Evolutionary conservation across 352 stramenopile genomes (phyloP).

Genomic region (Globisporangium ultimum): DNA sequence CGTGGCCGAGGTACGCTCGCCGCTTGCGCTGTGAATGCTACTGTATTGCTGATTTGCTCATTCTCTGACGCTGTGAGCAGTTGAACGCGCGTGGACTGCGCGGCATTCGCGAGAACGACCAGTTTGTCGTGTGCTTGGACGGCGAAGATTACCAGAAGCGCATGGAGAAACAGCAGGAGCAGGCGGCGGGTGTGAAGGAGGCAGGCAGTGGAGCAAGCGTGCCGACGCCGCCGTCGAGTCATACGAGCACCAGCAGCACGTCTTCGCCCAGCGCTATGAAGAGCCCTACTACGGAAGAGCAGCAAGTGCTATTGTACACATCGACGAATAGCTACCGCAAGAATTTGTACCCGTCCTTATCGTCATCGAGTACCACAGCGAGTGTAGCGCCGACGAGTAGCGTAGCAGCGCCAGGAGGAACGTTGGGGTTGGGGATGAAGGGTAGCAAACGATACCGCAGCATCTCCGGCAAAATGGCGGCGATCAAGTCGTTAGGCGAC

Average conservation of each 20-base stretch:
- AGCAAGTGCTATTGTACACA: neutral
- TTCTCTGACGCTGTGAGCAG: slow-evolving; percentile 9
- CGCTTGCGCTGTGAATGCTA: slow-evolving; percentile 9
- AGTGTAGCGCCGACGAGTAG: slow-evolving; percentile 18
- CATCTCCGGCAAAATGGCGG: slow-evolving; percentile 79
- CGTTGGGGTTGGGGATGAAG: slow-evolving; percentile 35
- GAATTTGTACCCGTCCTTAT: slow-evolving; percentile 14
- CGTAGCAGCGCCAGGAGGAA: slow-evolving; percentile 19
- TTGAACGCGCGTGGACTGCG: slow-evolving; percentile 70
- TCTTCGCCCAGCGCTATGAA: neutral
- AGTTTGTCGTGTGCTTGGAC: slow-evolving; percentile 63
- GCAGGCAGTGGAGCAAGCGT: neutral
- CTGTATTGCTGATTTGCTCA: neutral
- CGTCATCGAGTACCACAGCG: neutral
- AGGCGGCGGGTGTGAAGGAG: neutral
- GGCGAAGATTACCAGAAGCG: slow-evolving; percentile 69
- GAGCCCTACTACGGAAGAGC: neutral
- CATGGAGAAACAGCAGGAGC: slow-evolving; percentile 5
- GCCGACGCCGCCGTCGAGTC: neutral
- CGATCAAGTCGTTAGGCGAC: slow-evolving; percentile 74
- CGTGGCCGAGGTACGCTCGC: slow-evolving; percentile 42
- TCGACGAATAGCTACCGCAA: slow-evolving; percentile 5
- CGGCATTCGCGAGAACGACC: slow-evolving; percentile 75
- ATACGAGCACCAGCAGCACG: slow-evolving; percentile 3
- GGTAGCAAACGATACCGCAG: slow-evolving; percentile 71